A percentile compares a stretch with the other conserved stretches of the same genome.
Conservation (phyloP, 1,284 basidiomycete species). For the Coniferiporia sulphurascens region DNA sequence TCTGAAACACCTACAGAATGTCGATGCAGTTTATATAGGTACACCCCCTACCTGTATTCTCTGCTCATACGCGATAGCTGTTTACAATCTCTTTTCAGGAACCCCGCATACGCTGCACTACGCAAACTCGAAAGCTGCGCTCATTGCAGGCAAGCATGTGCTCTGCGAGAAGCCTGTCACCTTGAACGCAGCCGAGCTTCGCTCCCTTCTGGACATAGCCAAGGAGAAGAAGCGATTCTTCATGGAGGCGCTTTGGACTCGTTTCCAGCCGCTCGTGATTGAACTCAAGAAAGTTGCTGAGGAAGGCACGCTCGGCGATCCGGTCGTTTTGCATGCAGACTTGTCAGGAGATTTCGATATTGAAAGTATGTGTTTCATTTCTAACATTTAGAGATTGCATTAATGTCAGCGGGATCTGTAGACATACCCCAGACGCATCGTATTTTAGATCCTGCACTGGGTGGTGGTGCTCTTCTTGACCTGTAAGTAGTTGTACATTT, state of each 20-base stretch:
- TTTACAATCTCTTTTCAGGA: constrained; percentile 36
- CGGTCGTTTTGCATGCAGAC: constrained; percentile 65
- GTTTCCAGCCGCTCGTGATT: constrained; percentile 68
- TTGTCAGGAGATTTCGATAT: constrained; percentile 69
- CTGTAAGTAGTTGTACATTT: constrained; percentile 42
- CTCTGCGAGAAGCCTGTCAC: constrained; percentile 84
- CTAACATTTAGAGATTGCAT: background rate
- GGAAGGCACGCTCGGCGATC: constrained; percentile 55
- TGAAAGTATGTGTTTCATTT: constrained; percentile 47
- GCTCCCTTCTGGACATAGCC: constrained; percentile 66
- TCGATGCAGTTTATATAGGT: constrained; percentile 81
- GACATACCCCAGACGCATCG: constrained; percentile 66
- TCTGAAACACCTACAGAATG: constrained; percentile 42
- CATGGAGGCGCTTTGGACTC: constrained; percentile 86
- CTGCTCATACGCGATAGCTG: background rate
- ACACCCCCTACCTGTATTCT: constrained; percentile 13
- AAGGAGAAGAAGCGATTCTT: constrained; percentile 77
- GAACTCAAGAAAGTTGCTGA: constrained; percentile 64
- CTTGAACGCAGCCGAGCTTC: constrained; percentile 57
- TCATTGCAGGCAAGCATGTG: constrained; percentile 81
- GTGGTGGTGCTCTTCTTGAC: constrained; percentile 84
- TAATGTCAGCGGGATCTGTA: constrained; percentile 25
- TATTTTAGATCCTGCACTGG: constrained; percentile 76
- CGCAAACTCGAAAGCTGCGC: constrained; percentile 68
- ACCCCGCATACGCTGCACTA: constrained; percentile 89